Percentiles rank a stretch among this genome's conserved stretches.
Conservation (phyloP, 164 flowering plant species). For the Magnolia changhungtana region DNA sequence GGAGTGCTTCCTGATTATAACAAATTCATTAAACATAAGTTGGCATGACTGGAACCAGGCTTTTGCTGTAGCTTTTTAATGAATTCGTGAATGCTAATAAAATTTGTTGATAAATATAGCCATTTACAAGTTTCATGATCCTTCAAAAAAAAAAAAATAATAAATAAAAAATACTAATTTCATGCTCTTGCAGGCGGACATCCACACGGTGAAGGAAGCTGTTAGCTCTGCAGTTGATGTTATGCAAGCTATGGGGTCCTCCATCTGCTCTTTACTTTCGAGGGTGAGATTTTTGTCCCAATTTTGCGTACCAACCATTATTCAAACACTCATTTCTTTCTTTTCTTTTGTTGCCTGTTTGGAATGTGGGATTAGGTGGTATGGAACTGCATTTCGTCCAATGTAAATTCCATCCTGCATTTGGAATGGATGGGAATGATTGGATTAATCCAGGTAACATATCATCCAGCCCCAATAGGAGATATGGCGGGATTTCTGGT, state of each 20-base stretch:
- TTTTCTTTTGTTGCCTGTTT: not conserved
- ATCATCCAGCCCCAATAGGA: too few species aligned
- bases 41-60: not conserved
- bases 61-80: not conserved
- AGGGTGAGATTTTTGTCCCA: slow-evolving; percentile 40
- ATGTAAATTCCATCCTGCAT: too few species aligned
- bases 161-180: not conserved
- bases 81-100: not conserved
- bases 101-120: not conserved
- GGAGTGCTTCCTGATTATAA: not conserved
- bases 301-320: not conserved
- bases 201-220: slow-evolving; percentile 55
- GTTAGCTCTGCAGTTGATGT: slow-evolving; percentile 75
- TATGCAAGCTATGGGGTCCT: slow-evolving; percentile 80
- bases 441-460: too few species aligned
- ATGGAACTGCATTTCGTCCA: too few species aligned
- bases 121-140: too few species aligned
- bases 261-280: slow-evolving; percentile 56
- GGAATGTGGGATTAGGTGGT: too few species aligned
- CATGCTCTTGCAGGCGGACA: slow-evolving; percentile 56
- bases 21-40: slow-evolving; percentile 1
- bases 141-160: not conserved
- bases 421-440: too few species aligned
- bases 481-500: too few species aligned
- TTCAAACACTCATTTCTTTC: not conserved